Base-by-base conservation (phyloP, 192 early-diverging fungal species). In the Coemansia sp. region DNA sequence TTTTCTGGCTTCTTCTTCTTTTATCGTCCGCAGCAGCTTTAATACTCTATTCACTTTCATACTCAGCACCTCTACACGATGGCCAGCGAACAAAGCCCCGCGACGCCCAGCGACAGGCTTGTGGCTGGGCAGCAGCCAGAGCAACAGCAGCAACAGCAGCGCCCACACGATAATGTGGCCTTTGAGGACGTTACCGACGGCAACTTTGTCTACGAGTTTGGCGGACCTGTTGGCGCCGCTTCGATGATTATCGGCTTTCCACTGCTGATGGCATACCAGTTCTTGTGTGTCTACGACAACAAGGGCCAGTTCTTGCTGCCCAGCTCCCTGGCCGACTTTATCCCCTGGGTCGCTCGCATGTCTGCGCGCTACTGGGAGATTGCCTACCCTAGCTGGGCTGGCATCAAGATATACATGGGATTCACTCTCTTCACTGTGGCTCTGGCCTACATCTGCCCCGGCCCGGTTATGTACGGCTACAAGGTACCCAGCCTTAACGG, bases 171-270 rank as follows among this genome's bases (percentile, higher is more conserved):
- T 64, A 72, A 83, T 61, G 81, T 78, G 5, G 76, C 81, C 31
- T 78, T 55, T 46, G 89, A 91, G 53, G 66, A 85, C 45, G 83
- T 81, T 15, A 65, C 88, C 9, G 89, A 91, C 69, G 85, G 74
- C 64, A 85, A 85, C 71, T 83, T 92, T 56, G 82, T 89, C 48
- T 84, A 86, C 62, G 91, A 92, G 78, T 92, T 92, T 69, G 89
- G 89, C 74, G 91, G 91, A 13, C 88, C 89, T 6, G 56, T 85
- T 27, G 91, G 91, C 29, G 86, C 86, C 10, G 76, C 81, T 11
- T 86, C 87, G 24, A 92, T 92, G 88, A 90, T 92, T 79, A 44
- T 90, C 24, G 87, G 89, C 22, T 91, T 92, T 68, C 91, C 91
- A 56, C 65, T 80, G 48, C 77, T 91, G 40, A 92, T 92, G 91